Evolutionary conservation across 805 yeast species (phyloP), one percentile per base, ranked within the genome.

Genomic region (Metschnikowia amazonensis): DNA sequence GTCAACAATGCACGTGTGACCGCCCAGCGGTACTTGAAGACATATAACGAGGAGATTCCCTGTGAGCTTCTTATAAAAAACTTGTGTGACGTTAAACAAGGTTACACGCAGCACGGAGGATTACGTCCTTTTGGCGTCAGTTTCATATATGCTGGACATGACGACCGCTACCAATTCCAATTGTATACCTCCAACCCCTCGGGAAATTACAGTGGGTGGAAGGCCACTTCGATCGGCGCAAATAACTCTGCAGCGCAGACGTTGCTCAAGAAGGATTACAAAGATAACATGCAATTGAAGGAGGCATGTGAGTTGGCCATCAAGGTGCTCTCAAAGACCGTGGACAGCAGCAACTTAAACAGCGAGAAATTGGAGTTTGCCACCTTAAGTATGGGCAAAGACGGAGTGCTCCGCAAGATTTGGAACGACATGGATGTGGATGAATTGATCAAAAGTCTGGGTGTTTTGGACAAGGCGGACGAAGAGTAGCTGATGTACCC

Each of bases 31-130:
- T 86, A 94, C 66, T 74, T 94, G 56, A 83, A 87, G 65, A 80
- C 86, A 14, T 94, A 89, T 67, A 86, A 86, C 62, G 96, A 89
- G 67, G 89, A 89, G 51, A 86, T 92, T 42, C 97, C 97, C n/a
- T 86, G 92, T 47, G 97, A 89, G 66, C 76, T 83, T 45, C 79
- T 94, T 53, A 97, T 94, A 53, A 87, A 88, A 62, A 77, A 85
- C 52, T 75, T 94, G 52, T 89, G 97, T 70, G 95, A 94, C 67
- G 79, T 88, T 51, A 94, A 94, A 67, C 99, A 94, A 66, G 97
- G 98, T 9, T 94, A 94, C 67, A 94, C 99, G 6, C 99, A 94
- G 67, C 96, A 87, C 63, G 99, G 99, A 63, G 99, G 99, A 30
- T 77, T 94, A 60, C 84, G 99, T 67, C 99, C 99, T 17, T 94